Evolutionary conservation across 345 rosid species (phyloP).

Genomic region (Hirschfeldia incana): DNA sequence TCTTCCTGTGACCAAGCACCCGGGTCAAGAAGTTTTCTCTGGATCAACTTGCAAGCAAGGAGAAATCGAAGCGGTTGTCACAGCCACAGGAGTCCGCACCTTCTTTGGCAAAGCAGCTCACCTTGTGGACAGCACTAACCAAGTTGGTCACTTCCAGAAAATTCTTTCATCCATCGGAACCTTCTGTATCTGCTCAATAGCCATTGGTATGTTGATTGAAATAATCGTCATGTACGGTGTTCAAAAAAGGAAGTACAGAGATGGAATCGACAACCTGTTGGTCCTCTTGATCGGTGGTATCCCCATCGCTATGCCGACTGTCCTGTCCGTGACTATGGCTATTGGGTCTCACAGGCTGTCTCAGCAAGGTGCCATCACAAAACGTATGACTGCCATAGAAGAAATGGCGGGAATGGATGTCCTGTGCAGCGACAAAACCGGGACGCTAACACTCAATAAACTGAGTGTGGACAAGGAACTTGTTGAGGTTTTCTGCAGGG

Average conservation of each 20-base stretch:
- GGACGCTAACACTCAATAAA: constrained; percentile 43
- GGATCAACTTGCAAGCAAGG: background rate
- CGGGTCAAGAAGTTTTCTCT: background rate
- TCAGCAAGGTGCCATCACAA: background rate
- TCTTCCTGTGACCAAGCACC: background rate
- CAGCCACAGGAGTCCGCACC: background rate
- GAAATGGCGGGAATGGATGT: background rate
- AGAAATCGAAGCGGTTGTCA: background rate
- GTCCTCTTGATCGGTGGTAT: constrained; percentile 94
- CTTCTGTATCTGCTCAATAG: background rate
- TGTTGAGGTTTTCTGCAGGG: constrained; percentile 42
- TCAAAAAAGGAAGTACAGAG: constrained; percentile 50
- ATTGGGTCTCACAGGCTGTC: background rate
- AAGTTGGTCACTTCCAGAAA: background rate
- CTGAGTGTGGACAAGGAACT: constrained; percentile 43
- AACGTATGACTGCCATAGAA: constrained; percentile 1
- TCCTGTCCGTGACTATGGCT: constrained; percentile 20
- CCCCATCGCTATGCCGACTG: constrained; percentile 98
- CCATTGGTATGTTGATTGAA: background rate
- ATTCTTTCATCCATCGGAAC: background rate
- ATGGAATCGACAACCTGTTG: constrained; percentile 74
- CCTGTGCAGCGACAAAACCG: constrained; percentile 36
- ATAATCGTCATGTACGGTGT: background rate
- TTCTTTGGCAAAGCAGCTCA: background rate
- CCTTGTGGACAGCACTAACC: background rate